These are phyloP conservation scores for Tillandsia fasciculata DNA, from an alignment of 176 grass and related monocot genomes.

Conservation along the genomic window DNA sequence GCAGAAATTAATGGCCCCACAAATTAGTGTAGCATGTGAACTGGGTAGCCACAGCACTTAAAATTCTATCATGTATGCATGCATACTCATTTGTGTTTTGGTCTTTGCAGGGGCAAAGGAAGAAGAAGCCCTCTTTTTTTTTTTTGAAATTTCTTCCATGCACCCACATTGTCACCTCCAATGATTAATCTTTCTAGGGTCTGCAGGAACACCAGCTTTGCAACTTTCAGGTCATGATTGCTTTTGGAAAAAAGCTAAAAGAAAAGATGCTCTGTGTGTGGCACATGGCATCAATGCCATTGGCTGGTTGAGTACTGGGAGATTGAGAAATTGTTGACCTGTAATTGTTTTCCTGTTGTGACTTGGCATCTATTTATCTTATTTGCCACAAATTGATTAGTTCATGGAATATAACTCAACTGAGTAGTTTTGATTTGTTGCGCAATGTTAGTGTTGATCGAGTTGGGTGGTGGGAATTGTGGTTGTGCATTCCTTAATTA, in stretches of 20 bases:
- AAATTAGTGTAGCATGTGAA: too few relatives aligned
- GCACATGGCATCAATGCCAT: not conserved
- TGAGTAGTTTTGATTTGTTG: not conserved
- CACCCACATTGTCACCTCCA: conserved; percentile 9
- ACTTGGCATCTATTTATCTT: not conserved
- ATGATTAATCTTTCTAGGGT: conserved; percentile 16
- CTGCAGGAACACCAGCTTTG: conserved; percentile 1
- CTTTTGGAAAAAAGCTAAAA: not conserved
- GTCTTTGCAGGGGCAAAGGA: not conserved
- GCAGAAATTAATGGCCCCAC: not conserved
- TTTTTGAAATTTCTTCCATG: not conserved
- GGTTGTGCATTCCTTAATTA: not conserved
- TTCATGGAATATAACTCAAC: not conserved
- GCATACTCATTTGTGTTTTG: not conserved
- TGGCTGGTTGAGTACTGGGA: not conserved
- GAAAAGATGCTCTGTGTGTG: not conserved
- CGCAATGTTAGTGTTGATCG: not conserved
- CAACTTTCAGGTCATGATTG: conserved; percentile 15
- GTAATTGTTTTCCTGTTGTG: not conserved
- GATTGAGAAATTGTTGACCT: not conserved
- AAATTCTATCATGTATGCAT: not conserved
- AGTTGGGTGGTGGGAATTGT: not conserved
- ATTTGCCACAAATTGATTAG: not conserved
- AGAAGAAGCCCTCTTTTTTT: not conserved
- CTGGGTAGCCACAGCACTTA: too few relatives aligned